These are phyloP conservation scores for Termitomyces sp. DNA, from an alignment of 768 basidiomycete species.

Conservation along the genomic window DNA sequence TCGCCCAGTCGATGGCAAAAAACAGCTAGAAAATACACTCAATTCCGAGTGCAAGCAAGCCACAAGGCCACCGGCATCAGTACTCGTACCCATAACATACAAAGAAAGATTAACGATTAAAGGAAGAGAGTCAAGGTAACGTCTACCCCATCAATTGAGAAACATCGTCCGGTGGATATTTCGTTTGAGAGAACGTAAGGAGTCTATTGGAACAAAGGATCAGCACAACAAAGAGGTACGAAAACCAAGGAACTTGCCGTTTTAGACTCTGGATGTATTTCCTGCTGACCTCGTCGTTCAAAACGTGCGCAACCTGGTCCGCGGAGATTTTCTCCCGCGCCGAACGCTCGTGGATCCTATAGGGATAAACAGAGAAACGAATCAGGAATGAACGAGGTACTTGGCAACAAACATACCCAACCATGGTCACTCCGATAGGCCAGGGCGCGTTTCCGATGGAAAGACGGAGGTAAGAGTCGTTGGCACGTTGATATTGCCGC, in stretches of 20 bases:
- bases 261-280: constrained; percentile 99
- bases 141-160: constrained; percentile 82
- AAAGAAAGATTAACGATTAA: neutral
- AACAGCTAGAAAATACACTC: neutral
- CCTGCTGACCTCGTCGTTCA: constrained; percentile 98
- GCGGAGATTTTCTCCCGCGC: constrained; percentile 97
- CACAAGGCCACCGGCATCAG: neutral
- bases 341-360: constrained; percentile 93
- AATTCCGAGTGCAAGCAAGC: neutral
- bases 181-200: constrained; percentile 93
- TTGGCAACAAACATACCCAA: constrained; percentile 62
- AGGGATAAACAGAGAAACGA: neutral
- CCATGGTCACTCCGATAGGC: constrained; percentile 99
- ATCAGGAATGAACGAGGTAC: neutral
- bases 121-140: neutral
- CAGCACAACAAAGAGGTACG: neutral
- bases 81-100: constrained; percentile 2
- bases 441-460: constrained; percentile 99
- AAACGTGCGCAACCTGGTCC: constrained; percentile 95
- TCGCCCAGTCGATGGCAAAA: neutral
- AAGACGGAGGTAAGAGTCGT: constrained; percentile 94
- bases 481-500: constrained; percentile 92
- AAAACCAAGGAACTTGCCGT: constrained; percentile 49
- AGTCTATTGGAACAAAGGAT: constrained; percentile 46
- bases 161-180: constrained; percentile 90